Conservation (phyloP, 805 yeast genomes). For the Yamadazyma nakazawae region DNA sequence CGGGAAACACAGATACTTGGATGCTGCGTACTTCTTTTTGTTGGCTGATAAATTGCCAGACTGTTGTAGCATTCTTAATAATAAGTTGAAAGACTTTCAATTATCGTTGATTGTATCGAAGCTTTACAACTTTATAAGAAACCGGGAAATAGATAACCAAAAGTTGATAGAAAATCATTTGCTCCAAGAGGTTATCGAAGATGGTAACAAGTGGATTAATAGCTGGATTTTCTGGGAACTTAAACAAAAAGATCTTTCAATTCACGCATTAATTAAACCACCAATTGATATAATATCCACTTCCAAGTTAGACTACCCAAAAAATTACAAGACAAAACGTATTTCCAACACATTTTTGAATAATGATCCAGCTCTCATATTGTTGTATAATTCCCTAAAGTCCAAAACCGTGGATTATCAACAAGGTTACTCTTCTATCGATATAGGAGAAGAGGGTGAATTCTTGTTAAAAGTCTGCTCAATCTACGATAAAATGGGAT, state of each 20-base stretch:
- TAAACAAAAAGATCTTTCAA: slow-evolving; percentile 39
- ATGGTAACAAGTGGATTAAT: slow-evolving; percentile 77
- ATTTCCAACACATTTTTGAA: slow-evolving; percentile 40
- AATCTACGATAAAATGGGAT: slow-evolving; percentile 85
- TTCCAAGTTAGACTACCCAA: slow-evolving; percentile 20
- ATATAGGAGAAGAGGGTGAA: slow-evolving; percentile 49
- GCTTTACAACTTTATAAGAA: slow-evolving; percentile 44
- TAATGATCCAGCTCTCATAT: slow-evolving; percentile 80
- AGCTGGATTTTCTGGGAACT: slow-evolving; percentile 79
- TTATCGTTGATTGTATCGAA: slow-evolving; percentile 82
- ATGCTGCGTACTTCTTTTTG: slow-evolving; percentile 87
- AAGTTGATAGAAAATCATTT: slow-evolving; percentile 42
- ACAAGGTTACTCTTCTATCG: slow-evolving; percentile 46
- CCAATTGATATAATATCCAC: slow-evolving; percentile 36
- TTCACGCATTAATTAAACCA: slow-evolving; percentile 62
- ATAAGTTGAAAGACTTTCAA: slow-evolving; percentile 62
- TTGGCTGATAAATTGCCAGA: slow-evolving; percentile 75
- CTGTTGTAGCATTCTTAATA: slow-evolving; percentile 69
- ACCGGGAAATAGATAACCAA: slow-evolving; percentile 31
- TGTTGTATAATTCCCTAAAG: slow-evolving; percentile 62
- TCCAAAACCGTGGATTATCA: slow-evolving; percentile 48
- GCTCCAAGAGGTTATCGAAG: slow-evolving; percentile 52
- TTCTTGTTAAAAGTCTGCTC: slow-evolving; percentile 60
- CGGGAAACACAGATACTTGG: slow-evolving; percentile 81
- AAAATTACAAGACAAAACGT: slow-evolving; percentile 13